Evolutionary conservation across 768 basidiomycete genomes (phyloP).

Genomic region (Panaeolus cyanescens): DNA sequence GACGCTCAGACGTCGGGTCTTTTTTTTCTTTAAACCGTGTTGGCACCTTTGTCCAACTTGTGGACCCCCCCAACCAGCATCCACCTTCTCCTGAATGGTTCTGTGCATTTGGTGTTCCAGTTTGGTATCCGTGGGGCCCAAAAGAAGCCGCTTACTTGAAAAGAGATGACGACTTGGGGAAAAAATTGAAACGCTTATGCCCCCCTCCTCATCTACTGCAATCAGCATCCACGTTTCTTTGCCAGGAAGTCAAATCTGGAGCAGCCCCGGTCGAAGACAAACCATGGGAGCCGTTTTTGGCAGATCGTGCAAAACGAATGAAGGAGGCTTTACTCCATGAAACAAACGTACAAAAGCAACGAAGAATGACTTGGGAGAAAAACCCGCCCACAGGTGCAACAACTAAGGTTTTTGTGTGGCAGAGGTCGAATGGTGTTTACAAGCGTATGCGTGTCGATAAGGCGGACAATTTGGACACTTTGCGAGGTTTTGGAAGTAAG

Average conservation of each 20-base stretch:
- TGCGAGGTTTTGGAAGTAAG: not conserved
- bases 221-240: not conserved
- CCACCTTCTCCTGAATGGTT: not conserved
- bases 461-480: not conserved
- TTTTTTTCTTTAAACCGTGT: not conserved
- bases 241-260: not conserved
- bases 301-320: not conserved
- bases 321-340: not conserved
- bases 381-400: not conserved
- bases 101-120: not conserved
- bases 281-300: not conserved
- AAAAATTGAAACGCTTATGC: not conserved
- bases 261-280: not conserved
- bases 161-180: not conserved
- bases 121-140: not conserved
- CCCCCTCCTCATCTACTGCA: not conserved
- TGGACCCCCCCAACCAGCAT: not conserved
- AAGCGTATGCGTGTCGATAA: not conserved
- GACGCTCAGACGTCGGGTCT: not conserved
- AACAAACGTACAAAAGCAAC: not conserved
- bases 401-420: not conserved
- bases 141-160: not conserved
- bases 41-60: not conserved
- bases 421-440: not conserved
- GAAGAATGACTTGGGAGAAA: not conserved